Conservation (phyloP, 1,284 basidiomycete species). For the Quambalaria eucalypti region DNA sequence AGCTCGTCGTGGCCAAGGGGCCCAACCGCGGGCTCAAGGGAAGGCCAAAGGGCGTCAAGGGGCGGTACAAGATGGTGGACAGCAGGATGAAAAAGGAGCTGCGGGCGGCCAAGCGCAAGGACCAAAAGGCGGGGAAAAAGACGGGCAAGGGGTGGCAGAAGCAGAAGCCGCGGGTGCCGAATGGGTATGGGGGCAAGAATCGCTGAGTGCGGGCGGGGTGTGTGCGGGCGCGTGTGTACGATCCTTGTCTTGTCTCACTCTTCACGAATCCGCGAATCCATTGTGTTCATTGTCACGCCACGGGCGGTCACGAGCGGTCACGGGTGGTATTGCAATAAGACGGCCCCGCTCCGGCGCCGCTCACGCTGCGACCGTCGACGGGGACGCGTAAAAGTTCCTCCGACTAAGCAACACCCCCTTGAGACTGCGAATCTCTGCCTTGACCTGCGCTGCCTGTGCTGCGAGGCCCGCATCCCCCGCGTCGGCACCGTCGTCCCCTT, state of each 20-base stretch:
- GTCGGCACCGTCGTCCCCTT: not conserved
- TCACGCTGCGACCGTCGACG: too few species aligned
- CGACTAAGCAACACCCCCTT: conserved; percentile 38
- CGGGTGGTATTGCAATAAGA: too few species aligned
- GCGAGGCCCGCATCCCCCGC: conserved; percentile 10
- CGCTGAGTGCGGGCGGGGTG: not conserved
- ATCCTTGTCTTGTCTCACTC: too few species aligned
- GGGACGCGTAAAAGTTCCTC: too few species aligned
- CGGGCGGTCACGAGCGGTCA: too few species aligned
- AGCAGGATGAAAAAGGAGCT: conserved; percentile 45
- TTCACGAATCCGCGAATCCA: too few species aligned
- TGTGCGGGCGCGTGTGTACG: too few species aligned
- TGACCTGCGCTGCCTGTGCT: conserved; percentile 35
- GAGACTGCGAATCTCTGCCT: conserved; percentile 39
- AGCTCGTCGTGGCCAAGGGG: conserved; percentile 87
- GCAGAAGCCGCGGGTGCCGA: conserved; percentile 21
- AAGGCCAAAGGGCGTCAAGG: conserved; percentile 90
- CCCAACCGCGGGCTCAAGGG: conserved; percentile 81
- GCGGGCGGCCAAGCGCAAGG: conserved; percentile 35
- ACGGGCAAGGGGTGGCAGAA: conserved; percentile 17
- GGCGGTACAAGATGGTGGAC: conserved; percentile 48
- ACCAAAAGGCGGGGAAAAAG: conserved; percentile 44
- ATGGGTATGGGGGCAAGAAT: conserved; percentile 21
- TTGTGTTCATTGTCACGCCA: too few species aligned
- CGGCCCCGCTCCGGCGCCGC: too few species aligned